Evolutionary conservation across 164 flowering plant genomes (phyloP).

Genomic region (Berberis vulgaris): DNA sequence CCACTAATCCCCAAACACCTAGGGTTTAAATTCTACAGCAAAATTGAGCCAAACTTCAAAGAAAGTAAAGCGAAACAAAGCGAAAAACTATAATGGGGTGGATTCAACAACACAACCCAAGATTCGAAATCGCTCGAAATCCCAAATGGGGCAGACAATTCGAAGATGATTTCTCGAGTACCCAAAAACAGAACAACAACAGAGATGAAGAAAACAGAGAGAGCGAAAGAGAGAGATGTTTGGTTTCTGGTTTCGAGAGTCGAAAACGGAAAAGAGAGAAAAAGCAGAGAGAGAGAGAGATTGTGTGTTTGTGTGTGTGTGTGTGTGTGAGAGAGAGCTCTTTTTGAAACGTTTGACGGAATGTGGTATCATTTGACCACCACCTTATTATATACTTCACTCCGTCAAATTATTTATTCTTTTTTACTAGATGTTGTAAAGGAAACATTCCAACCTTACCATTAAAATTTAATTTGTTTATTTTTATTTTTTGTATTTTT

Average conservation of each 20-base stretch:
- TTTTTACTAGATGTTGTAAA: no score
- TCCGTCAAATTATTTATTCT: not conserved
- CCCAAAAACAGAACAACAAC: not conserved
- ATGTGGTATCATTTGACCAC: slow-evolving; percentile 15
- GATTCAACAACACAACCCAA: no score
- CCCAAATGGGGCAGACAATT: no score
- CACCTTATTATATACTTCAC: not conserved
- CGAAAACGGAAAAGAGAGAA: slow-evolving; percentile 9
- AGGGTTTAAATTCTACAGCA: not conserved
- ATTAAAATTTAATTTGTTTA: no score
- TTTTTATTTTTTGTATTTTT: no score
- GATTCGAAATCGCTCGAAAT: no score
- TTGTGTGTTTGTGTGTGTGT: no score
- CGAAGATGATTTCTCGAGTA: not conserved
- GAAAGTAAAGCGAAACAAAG: not conserved
- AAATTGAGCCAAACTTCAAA: not conserved
- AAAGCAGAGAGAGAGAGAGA: slow-evolving; percentile 3
- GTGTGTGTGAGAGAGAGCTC: not conserved
- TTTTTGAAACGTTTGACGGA: slow-evolving; percentile 15
- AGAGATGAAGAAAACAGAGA: not conserved
- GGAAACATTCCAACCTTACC: no score
- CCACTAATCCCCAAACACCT: not conserved
- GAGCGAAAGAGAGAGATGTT: not conserved
- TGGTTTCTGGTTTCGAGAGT: slow-evolving; percentile 7
- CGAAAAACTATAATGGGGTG: not conserved